These are phyloP conservation scores for Agaricus sinodeliciosus DNA, from an alignment of 768 basidiomycete species.

Conservation along the genomic window DNA sequence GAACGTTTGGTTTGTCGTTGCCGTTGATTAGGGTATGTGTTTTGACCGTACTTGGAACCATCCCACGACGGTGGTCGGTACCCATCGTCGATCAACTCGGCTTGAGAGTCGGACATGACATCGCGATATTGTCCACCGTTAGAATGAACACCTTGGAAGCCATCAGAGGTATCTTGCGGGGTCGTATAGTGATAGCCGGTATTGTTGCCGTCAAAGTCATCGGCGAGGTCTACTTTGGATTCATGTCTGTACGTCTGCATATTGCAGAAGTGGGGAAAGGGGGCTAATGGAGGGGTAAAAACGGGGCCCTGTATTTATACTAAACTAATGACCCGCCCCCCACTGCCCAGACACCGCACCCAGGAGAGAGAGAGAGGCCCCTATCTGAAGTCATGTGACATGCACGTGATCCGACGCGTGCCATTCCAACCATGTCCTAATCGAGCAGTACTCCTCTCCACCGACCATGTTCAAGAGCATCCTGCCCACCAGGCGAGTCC, in stretches of 20 bases:
- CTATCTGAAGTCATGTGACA: slow-evolving; percentile 14
- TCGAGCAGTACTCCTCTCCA: slow-evolving; percentile 17
- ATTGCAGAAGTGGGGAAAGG: neutral
- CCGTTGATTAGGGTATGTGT: neutral
- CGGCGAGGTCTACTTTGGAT: neutral
- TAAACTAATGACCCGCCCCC: no score
- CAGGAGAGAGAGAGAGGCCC: neutral
- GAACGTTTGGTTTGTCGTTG: slow-evolving; percentile 5
- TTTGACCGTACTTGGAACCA: slow-evolving; percentile 1
- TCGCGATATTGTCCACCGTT: slow-evolving; percentile 1
- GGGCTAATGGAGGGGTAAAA: no score
- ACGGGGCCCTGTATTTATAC: no score
- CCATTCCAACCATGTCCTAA: slow-evolving; percentile 25
- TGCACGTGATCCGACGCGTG: slow-evolving; percentile 26
- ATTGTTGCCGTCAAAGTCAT: neutral
- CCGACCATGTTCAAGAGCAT: slow-evolving; percentile 73
- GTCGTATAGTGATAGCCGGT: slow-evolving; percentile 2
- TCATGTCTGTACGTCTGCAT: slow-evolving; percentile 8
- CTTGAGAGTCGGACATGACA: neutral
- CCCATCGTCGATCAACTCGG: neutral
- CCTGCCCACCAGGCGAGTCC: slow-evolving; percentile 59
- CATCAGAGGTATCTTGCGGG: neutral
- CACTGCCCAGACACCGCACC: no score
- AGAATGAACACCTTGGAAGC: neutral
- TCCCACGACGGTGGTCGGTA: slow-evolving; percentile 3